A percentile compares a stretch with the other conserved stretches of the same genome.
Conservation (phyloP, 2,329 filamentous ascomycete species). For the Lizonia empirigonia region DNA sequence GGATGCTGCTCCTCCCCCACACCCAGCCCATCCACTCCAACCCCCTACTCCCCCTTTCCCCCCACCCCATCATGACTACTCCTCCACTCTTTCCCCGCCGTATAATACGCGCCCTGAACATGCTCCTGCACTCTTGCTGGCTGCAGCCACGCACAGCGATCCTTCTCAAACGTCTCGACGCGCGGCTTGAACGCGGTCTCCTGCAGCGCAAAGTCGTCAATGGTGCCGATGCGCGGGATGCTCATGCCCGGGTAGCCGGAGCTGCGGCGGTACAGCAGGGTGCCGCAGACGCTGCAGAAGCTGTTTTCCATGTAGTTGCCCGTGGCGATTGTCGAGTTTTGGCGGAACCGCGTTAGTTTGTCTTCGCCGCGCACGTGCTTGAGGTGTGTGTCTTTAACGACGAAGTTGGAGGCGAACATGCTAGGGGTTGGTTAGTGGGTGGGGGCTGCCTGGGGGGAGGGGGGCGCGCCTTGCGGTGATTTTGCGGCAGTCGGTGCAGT, state of each 20-base stretch:
- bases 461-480: conserved; percentile 17
- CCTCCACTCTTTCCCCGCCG: conserved; percentile 18
- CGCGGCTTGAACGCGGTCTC: conserved; percentile 63
- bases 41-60: conserved; percentile 3
- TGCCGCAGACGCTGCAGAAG: conserved; percentile 66
- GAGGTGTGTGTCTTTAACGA: conserved; percentile 54
- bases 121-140: conserved; percentile 16
- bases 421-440: background rate
- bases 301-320: conserved; percentile 61
- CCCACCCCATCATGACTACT: conserved; percentile 19
- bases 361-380: conserved; percentile 58
- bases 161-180: conserved; percentile 60
- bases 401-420: conserved; percentile 66
- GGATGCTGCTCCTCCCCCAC: too few species aligned
- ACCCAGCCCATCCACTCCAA: too few species aligned
- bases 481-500: conserved; percentile 63
- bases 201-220: conserved; percentile 65
- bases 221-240: conserved; percentile 62
- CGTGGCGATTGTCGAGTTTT: conserved; percentile 48
- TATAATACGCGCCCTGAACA: conserved; percentile 18
- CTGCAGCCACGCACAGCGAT: conserved; percentile 57
- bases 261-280: conserved; percentile 63
- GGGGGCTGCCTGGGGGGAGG: background rate
- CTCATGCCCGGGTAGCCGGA: conserved; percentile 53
- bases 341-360: conserved; percentile 55